Percentiles rank a stretch among this genome's conserved stretches.
These are phyloP conservation scores for Nissolia schottii DNA, from an alignment of 306 rosid species.

Conservation along the genomic window DNA sequence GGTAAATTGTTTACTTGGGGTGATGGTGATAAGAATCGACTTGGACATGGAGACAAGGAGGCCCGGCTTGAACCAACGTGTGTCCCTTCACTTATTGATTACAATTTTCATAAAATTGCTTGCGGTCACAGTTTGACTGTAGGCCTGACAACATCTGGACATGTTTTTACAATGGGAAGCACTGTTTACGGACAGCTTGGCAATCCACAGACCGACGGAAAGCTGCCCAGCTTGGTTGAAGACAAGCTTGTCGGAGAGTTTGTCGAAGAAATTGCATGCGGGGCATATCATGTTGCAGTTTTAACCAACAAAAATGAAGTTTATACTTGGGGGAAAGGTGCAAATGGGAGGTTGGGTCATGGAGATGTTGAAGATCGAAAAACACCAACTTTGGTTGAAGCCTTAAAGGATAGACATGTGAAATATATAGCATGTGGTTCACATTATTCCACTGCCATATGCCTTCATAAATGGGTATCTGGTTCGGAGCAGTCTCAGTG, in stretches of 20 bases:
- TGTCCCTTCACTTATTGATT: slow-evolving; percentile 74
- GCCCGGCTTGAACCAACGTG: slow-evolving; percentile 91
- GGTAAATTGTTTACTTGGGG: slow-evolving; percentile 98
- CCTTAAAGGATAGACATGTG: slow-evolving; percentile 87
- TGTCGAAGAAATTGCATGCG: slow-evolving; percentile 85
- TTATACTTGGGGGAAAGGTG: slow-evolving; percentile 99
- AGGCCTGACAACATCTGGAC: slow-evolving; percentile 87
- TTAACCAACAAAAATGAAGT: slow-evolving; percentile 87
- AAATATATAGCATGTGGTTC: slow-evolving; percentile 91
- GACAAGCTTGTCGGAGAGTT: slow-evolving; percentile 77
- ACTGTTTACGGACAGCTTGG: slow-evolving; percentile 99
- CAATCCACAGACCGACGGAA: slow-evolving; percentile 83
- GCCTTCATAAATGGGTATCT: slow-evolving; percentile 98
- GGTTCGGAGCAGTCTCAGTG: slow-evolving; percentile 98
- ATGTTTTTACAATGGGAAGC: slow-evolving; percentile 93
- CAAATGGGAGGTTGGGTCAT: slow-evolving; percentile 97
- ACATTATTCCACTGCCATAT: slow-evolving; percentile 83
- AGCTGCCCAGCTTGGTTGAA: slow-evolving; percentile 77
- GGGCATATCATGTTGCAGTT: slow-evolving; percentile 88
- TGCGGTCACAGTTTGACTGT: slow-evolving; percentile 96
- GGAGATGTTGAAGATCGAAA: slow-evolving; percentile 96
- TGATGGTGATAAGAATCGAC: slow-evolving; percentile 96
- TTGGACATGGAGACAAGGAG: slow-evolving; percentile 98
- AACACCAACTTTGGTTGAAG: slow-evolving; percentile 79
- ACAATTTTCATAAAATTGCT: slow-evolving; percentile 87